Evolutionary conservation across 768 basidiomycete genomes (phyloP).

Genomic region (Termitomyces heimii): DNA sequence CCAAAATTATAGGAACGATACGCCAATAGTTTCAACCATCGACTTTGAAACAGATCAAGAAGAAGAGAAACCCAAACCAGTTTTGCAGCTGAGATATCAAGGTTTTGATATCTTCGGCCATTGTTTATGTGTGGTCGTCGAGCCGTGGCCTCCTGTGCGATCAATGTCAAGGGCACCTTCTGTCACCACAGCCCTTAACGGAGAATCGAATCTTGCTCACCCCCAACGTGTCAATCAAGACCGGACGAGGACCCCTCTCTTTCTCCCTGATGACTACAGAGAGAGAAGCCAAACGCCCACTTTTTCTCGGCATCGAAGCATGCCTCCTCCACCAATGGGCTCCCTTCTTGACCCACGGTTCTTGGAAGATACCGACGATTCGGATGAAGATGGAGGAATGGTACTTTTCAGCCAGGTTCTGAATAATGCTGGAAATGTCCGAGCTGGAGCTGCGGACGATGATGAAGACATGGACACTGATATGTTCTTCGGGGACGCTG

Average conservation of each 20-base stretch:
- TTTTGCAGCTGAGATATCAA: conserved; percentile 58
- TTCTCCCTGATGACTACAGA: conserved; percentile 59
- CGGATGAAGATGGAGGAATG: conserved; percentile 47
- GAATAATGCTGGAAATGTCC: conserved; percentile 47
- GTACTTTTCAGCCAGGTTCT: conserved; percentile 74
- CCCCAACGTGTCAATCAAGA: conserved; percentile 19
- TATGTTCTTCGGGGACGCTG: conserved; percentile 77
- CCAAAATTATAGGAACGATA: neutral
- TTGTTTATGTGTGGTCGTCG: conserved; percentile 78
- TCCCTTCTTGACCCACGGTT: conserved; percentile 18
- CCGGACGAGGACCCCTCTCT: conserved; percentile 58
- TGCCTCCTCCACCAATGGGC: conserved; percentile 19
- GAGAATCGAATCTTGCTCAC: conserved; percentile 28
- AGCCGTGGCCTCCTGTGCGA: conserved; percentile 66
- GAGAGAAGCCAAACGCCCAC: conserved; percentile 31
- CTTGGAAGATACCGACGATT: conserved; percentile 25
- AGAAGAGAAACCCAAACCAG: conserved; percentile 72
- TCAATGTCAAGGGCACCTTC: conserved; percentile 23
- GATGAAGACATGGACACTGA: conserved; percentile 74
- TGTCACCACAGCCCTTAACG: conserved; percentile 12
- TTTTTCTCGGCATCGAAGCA: conserved; percentile 14
- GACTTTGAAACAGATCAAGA: conserved; percentile 51
- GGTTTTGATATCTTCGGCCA: conserved; percentile 67
- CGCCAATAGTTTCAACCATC: conserved; percentile 19
- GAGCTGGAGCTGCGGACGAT: conserved; percentile 58